phyloP scores from a whole-genome alignment of 768 basidiomycete species.

The Hericium coralloides region DNA sequence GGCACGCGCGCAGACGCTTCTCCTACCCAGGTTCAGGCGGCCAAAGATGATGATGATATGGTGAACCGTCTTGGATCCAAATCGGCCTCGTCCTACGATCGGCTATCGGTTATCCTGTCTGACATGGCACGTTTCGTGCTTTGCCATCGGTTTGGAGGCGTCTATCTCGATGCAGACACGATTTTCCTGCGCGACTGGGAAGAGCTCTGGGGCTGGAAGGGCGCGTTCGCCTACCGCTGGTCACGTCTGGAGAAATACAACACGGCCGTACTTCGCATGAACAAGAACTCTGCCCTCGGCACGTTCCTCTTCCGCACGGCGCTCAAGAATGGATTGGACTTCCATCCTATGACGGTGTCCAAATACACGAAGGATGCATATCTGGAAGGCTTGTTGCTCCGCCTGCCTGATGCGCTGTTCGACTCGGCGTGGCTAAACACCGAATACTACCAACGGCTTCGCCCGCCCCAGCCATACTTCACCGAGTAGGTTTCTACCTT shows the following conservation, averaged over 20 bases:
- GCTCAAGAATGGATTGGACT: constrained; percentile 87
- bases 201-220: constrained; percentile 94
- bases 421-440: constrained; percentile 96
- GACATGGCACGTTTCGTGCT: constrained; percentile 97
- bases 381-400: constrained; percentile 72
- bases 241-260: constrained; percentile 89
- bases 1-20: constrained; percentile 8
- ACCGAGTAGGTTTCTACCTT: constrained; percentile 46
- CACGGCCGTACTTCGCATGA: constrained; percentile 91
- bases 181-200: constrained; percentile 97
- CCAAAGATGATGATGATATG: constrained; percentile 36
- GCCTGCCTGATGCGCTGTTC: constrained; percentile 91
- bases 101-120: constrained; percentile 85
- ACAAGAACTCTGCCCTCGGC: constrained; percentile 87
- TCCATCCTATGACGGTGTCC: constrained; percentile 95
- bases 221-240: constrained; percentile 97
- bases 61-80: constrained; percentile 84
- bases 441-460: constrained; percentile 82
- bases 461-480: constrained; percentile 94
- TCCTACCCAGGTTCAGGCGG: constrained; percentile 8
- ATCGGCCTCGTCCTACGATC: constrained; percentile 81
- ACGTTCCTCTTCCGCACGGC: constrained; percentile 93
- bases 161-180: constrained; percentile 96
- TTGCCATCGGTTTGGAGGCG: constrained; percentile 94
- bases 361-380: constrained; percentile 86